These are phyloP conservation scores for Populus hybrid DNA, from an alignment of 441 rosid species.

Conservation along the genomic window DNA sequence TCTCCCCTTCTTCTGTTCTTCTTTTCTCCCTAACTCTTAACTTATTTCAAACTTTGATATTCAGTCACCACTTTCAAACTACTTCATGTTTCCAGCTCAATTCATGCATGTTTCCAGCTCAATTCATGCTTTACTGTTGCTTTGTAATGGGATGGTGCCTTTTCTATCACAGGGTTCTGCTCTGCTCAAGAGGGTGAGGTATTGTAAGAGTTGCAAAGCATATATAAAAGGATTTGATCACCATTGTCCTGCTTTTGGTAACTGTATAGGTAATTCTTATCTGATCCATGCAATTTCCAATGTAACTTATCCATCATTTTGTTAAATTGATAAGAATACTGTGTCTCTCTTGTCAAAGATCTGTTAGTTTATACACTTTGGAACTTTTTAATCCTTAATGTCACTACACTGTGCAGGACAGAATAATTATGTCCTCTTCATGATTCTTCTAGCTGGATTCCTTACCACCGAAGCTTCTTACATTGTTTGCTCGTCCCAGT, in stretches of 20 bases:
- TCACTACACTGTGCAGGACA: conserved; percentile 35
- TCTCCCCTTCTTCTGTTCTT: background rate
- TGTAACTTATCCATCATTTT: background rate
- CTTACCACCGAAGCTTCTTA: conserved; percentile 46
- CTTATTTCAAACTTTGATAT: background rate
- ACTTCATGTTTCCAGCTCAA: background rate
- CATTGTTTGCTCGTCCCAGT: conserved; percentile 30
- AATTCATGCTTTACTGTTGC: background rate
- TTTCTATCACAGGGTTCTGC: conserved; percentile 24
- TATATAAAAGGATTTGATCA: conserved; percentile 54
- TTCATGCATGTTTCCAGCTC: background rate
- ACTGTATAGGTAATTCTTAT: conserved; percentile 48
- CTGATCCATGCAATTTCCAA: conserved; percentile 8
- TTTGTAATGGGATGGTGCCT: background rate
- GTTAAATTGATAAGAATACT: background rate
- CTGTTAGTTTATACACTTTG: background rate
- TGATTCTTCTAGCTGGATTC: conserved; percentile 56
- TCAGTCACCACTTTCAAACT: background rate
- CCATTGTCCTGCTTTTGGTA: conserved; percentile 76
- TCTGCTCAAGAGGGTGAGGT: conserved; percentile 39
- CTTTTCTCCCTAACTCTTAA: background rate
- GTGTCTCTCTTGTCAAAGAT: background rate
- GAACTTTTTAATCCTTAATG: background rate
- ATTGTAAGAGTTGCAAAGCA: conserved; percentile 48
- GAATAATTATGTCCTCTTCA: conserved; percentile 46